phyloP scores from a whole-genome alignment of 768 basidiomycete species.

The Amanita jacksonii region DNA sequence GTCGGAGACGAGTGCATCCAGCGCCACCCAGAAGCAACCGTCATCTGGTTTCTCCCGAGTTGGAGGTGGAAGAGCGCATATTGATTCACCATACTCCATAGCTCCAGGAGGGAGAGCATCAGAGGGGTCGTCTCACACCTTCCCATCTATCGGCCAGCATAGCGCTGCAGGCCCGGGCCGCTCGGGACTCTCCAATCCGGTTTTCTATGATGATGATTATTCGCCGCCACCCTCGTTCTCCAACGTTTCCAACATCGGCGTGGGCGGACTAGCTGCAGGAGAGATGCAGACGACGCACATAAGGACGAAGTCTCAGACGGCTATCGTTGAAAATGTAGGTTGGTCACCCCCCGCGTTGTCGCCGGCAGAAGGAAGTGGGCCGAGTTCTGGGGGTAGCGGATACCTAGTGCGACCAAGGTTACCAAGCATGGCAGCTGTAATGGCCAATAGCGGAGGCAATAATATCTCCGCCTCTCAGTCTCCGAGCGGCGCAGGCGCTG shows the following conservation, averaged over 20 bases:
- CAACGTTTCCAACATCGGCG: slow-evolving; percentile 25
- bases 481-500: not conserved
- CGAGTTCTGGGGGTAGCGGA: slow-evolving; percentile 3
- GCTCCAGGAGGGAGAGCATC: slow-evolving; percentile 24
- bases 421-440: slow-evolving; percentile 1
- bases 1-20: slow-evolving; percentile 19
- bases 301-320: slow-evolving; percentile 76
- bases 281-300: slow-evolving; percentile 59
- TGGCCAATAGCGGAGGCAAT: not conserved
- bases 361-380: slow-evolving; percentile 2
- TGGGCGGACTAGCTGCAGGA: slow-evolving; percentile 39
- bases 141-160: slow-evolving; percentile 43
- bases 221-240: slow-evolving; percentile 44
- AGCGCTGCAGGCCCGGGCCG: slow-evolving; percentile 12
- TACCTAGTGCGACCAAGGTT: slow-evolving; percentile 4
- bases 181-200: slow-evolving; percentile 8
- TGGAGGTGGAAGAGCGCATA: slow-evolving; percentile 81
- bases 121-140: slow-evolving; percentile 43
- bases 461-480: not conserved
- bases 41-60: slow-evolving; percentile 75
- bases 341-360: slow-evolving; percentile 16
- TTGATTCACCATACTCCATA: slow-evolving; percentile 79
- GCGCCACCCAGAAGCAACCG: slow-evolving; percentile 14
- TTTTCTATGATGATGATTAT: slow-evolving; percentile 29
- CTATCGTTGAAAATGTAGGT: slow-evolving; percentile 64